Conservation (phyloP, 306 rosid species). For the Hippophae tibetana region DNA sequence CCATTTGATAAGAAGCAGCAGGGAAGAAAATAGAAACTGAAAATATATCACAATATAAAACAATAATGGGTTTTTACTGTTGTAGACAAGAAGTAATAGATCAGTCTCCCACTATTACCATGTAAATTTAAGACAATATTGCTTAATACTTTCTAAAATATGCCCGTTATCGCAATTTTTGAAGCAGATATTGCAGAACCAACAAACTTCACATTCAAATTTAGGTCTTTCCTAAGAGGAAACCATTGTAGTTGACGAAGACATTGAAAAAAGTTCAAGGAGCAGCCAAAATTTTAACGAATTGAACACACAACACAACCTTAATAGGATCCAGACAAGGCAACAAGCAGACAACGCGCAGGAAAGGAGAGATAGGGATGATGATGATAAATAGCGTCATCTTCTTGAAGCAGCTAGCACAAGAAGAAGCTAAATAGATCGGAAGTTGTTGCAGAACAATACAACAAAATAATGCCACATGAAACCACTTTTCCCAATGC, state of each 20-base stretch:
- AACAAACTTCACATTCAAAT: conserved; percentile 14
- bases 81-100: background rate
- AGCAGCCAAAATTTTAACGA: conserved; percentile 14
- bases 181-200: background rate
- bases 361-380: conserved; percentile 18
- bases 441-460: conserved; percentile 30
- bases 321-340: conserved; percentile 15
- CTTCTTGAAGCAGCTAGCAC: conserved; percentile 39
- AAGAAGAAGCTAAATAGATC: conserved; percentile 26
- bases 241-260: conserved; percentile 14
- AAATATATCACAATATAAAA: too few relatives aligned
- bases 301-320: conserved; percentile 7
- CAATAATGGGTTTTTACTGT: background rate
- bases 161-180: background rate
- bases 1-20: too few relatives aligned
- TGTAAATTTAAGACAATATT: background rate
- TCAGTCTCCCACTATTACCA: background rate
- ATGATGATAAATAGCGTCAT: conserved; percentile 26
- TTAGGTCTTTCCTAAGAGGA: conserved; percentile 2
- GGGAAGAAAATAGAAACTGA: too few relatives aligned
- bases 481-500: conserved; percentile 33
- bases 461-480: conserved; percentile 23
- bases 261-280: conserved; percentile 4
- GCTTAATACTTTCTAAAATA: background rate
- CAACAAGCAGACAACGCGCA: conserved; percentile 29